Evolutionary conservation across 1,284 basidiomycete species (phyloP).

Genomic region (Leccinum griseonigrum): DNA sequence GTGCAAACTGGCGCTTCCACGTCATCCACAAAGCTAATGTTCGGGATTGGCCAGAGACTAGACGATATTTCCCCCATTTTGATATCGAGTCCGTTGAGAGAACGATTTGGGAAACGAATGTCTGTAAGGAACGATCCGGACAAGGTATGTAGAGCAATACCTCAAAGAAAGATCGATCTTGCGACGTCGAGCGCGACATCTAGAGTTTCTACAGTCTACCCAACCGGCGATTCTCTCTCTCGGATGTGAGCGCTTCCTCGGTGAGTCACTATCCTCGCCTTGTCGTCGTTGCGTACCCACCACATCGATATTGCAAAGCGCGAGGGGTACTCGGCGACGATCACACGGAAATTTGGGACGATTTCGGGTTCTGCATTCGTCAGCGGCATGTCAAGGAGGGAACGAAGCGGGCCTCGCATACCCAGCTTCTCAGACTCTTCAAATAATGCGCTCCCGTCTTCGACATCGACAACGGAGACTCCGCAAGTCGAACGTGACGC

Average conservation of each 20-base stretch:
- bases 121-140: slow-evolving; percentile 24
- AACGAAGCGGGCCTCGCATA: slow-evolving; percentile 13
- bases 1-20: not conserved
- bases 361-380: slow-evolving; percentile 22
- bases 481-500: not conserved
- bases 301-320: not conserved
- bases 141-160: slow-evolving; percentile 21
- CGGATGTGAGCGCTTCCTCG: slow-evolving; percentile 15
- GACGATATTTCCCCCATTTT: slow-evolving; percentile 27
- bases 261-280: slow-evolving; percentile 10
- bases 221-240: slow-evolving; percentile 30
- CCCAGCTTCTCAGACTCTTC: slow-evolving; percentile 12
- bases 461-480: not conserved
- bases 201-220: slow-evolving; percentile 30
- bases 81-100: slow-evolving; percentile 27
- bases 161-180: too few relatives aligned
- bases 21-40: not conserved
- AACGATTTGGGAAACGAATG: slow-evolving; percentile 33
- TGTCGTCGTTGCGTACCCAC: not conserved
- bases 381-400: slow-evolving; percentile 6
- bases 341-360: slow-evolving; percentile 27
- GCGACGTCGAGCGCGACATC: not conserved
- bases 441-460: not conserved
- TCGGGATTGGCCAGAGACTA: slow-evolving; percentile 10
- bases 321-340: not conserved